Evolutionary conservation across 2,329 filamentous ascomycete species (phyloP), one percentile per base, ranked within the genome.

Genomic region (Cercospora zeae-maydis): DNA sequence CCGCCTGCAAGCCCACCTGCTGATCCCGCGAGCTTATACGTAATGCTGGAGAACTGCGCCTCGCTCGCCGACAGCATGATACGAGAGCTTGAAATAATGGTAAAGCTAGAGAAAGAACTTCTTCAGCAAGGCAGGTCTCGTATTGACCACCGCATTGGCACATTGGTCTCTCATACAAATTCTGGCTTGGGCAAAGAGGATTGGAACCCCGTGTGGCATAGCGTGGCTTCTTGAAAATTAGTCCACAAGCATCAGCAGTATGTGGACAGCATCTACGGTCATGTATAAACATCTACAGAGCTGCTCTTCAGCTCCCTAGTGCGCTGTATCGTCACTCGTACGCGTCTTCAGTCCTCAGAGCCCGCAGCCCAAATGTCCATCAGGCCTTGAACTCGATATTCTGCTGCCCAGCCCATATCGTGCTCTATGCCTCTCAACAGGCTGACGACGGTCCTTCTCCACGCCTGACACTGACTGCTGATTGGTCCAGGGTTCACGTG

Each of bases 331-430:
- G 39, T 42, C 39, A 51, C 27, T 27, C 24, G 24, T 11, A 13
- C 27, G 24, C 21, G 11, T 51, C 21, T 19, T 19, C 39, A 42
- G 39, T 4, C 10, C 19, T 42, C 16, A 45, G 39, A 45, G 19
- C 68, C 24, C 16, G 21, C 16, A 45, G 19, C 68, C 24, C 24
- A 84, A 63, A 82, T 77, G 65, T 79, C 77, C 27, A 80, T 64
- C 65, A 88, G 73, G 66, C 85, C 81, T 64, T 81, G 76, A 27
- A 85, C 81, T 37, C 86, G 80, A 72, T 88, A 87, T 68, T 85
- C 83, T 30, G 85, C 85, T 80, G 53, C 86, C 88, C 2, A 85
- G 83, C 45, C 86, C 42, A 85, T 79, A 68, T 89, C 86, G n/a
- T 74, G 76, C 72, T 89, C 86, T 30, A 89, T 82, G 10, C 81